Conservation (phyloP, 495 filamentous ascomycete species). For the Penicillium cataractarum region DNA sequence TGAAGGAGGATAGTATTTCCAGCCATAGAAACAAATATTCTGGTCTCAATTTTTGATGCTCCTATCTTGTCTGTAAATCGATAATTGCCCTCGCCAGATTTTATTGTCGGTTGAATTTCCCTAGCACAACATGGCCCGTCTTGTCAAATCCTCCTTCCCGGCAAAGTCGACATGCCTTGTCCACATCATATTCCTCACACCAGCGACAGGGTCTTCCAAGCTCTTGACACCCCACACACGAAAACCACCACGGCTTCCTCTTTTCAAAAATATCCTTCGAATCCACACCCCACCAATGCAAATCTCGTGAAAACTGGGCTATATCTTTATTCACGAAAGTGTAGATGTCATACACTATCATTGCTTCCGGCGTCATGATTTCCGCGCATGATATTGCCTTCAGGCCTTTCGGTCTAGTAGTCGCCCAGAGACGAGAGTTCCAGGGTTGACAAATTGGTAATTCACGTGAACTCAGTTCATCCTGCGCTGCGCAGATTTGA, state of each 20-base stretch:
- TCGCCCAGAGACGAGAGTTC: neutral
- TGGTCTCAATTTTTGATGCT: too few relatives aligned
- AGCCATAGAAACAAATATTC: neutral
- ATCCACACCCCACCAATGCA: neutral
- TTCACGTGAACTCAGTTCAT: neutral
- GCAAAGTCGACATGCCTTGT: constrained; percentile 1
- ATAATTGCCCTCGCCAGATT: neutral
- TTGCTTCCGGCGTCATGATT: neutral
- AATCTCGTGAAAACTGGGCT: neutral
- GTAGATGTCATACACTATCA: neutral
- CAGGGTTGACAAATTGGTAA: neutral
- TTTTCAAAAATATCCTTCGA: neutral
- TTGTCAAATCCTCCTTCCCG: neutral
- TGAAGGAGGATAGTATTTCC: neutral
- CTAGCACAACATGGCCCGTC: neutral
- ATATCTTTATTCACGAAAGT: neutral
- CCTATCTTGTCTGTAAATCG: neutral
- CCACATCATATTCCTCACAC: neutral
- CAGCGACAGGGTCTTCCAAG: neutral
- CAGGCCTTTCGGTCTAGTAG: neutral
- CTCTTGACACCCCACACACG: neutral
- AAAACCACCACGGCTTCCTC: neutral
- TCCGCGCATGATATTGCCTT: neutral
- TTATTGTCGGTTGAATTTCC: neutral
- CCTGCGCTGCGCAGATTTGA: neutral